phyloP scores from a whole-genome alignment of 106 monocot genomes.

The Acorus calamus region DNA sequence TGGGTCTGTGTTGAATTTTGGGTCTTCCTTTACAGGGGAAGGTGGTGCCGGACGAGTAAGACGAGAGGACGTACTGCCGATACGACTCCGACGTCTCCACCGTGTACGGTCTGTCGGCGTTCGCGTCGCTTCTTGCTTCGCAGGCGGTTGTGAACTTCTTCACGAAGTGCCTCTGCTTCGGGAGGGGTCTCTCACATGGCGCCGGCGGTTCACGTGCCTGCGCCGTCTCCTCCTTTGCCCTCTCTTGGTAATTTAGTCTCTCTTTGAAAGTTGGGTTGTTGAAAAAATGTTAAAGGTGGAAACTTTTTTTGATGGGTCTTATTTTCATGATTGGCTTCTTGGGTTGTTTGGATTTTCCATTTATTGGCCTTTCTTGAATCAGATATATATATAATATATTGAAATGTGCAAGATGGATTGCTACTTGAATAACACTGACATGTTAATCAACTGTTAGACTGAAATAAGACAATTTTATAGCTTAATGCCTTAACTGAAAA shows the following conservation, averaged over 20 bases:
- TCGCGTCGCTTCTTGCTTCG: conserved; percentile 49
- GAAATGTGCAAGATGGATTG: too few species aligned
- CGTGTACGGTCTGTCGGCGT: conserved; percentile 78
- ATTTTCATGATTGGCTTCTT: not conserved
- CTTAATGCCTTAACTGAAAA: too few species aligned
- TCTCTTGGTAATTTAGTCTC: conserved; percentile 47
- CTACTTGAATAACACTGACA: too few species aligned
- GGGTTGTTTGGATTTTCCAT: too few species aligned
- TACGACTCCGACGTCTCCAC: conserved; percentile 89
- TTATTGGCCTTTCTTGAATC: too few species aligned
- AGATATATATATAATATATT: too few species aligned
- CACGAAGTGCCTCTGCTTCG: conserved; percentile 71
- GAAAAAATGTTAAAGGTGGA: too few species aligned
- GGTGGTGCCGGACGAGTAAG: conserved; percentile 90
- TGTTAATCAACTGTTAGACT: too few species aligned
- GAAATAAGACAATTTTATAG: too few species aligned
- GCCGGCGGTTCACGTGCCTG: conserved; percentile 18
- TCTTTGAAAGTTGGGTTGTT: too few species aligned
- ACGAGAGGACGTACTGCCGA: conserved; percentile 65
- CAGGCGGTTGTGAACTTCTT: conserved; percentile 36
- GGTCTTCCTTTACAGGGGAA: conserved; percentile 42
- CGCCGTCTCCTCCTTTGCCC: conserved; percentile 37
- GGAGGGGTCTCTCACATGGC: conserved; percentile 13
- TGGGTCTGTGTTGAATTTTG: not conserved
- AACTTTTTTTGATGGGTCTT: not conserved